Base-by-base conservation (phyloP, 176 grass and related monocot species). In the Miscanthus lutarioriparius region DNA sequence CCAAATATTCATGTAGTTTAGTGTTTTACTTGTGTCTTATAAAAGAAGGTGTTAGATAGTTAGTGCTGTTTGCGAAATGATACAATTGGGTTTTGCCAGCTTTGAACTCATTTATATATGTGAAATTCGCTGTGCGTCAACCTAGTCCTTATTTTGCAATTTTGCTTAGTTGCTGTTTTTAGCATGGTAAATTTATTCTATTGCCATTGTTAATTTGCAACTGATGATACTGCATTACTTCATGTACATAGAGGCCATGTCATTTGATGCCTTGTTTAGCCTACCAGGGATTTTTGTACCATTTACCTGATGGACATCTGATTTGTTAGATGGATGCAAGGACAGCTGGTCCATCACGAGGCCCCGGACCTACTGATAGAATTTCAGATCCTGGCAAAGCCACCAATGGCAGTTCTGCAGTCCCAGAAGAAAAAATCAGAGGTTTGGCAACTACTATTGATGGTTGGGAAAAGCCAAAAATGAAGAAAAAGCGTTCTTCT, bases 401-500 rank as follows among this genome's bases (percentile, higher is more conserved):
- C 48, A 86, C 73, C 27, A 82, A 86, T 94, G 79, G 72, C 64
- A 83, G 76, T 76, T 45, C 74, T 64, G 74, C 74, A 85, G 65
- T 75, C 19, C 53, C 86, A 26, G 92, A 91, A 89, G 92, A 94
- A 66, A 97, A 97, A 87, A 48, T 8, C 68, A 86, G 79, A 74
- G 92, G 84, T 43, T 76, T 97, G 44, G 48, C 89, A 74, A 89
- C 80, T 80, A 80, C 64, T 64, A 89, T 88, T 88, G 91, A 96
- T 77, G 82, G 91, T 68, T 94, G 92, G 94, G 90, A 94, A 66
- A 97, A 97, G 64, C 92, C 88, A 49, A 97, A 90, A 67, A 74
- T 94, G 81, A 97, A 93, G 88, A 97, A 92, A 87, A 97, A 90
- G 13, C 92, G 95, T 35, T 97, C 95, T 89, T n/a, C n/a, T 4